Conservation (phyloP, 306 rosid species). For the Leucaena leucocephala region DNA sequence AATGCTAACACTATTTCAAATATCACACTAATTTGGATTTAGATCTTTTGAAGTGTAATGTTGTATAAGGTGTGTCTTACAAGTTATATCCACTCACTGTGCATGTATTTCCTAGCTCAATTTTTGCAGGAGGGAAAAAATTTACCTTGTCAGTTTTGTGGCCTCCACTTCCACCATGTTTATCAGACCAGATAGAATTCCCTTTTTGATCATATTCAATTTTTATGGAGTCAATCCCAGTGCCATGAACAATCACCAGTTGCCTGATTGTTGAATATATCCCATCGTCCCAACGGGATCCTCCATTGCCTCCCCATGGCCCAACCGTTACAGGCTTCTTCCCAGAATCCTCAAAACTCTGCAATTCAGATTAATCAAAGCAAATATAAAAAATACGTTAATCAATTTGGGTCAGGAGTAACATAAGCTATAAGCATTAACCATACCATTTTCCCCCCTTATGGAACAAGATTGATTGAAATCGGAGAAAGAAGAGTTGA, state of each 20-base stretch:
- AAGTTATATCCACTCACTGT: no score
- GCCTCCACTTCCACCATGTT: slow-evolving; percentile 87
- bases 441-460: slow-evolving; percentile 38
- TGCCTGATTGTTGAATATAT: slow-evolving; percentile 66
- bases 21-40: not conserved
- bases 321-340: slow-evolving; percentile 56
- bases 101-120: not conserved
- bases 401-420: not conserved
- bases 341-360: slow-evolving; percentile 48
- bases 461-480: slow-evolving; percentile 18
- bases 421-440: slow-evolving; percentile 22
- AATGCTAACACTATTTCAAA: not conserved
- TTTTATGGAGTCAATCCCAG: slow-evolving; percentile 74
- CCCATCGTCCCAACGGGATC: slow-evolving; percentile 73
- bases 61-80: not conserved
- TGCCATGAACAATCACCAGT: slow-evolving; percentile 66
- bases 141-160: slow-evolving; percentile 54
- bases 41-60: not conserved
- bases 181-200: slow-evolving; percentile 65
- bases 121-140: no score
- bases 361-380: slow-evolving; percentile 26
- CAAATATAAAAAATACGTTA: not conserved
- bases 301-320: slow-evolving; percentile 80
- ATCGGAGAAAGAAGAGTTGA: slow-evolving; percentile 9
- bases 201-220: slow-evolving; percentile 71